A percentile compares a stretch with the other conserved stretches of the same genome.
Conservation (phyloP, 768 basidiomycete genomes). For the Suillus subluteus region DNA sequence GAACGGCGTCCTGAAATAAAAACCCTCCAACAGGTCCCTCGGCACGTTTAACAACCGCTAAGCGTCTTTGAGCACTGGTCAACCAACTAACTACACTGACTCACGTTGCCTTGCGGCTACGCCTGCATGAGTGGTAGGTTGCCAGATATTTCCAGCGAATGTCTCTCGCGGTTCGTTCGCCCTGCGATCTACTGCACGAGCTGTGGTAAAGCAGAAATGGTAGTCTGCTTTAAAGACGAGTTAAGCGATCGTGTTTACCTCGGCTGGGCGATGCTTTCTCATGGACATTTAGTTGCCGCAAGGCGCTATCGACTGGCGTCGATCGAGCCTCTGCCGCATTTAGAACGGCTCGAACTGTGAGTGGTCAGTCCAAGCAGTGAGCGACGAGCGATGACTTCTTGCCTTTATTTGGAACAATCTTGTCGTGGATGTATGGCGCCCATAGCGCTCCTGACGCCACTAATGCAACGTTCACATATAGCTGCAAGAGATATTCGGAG, state of each 20-base stretch:
- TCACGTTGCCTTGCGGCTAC: slow-evolving; percentile 2
- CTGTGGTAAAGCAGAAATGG: neutral
- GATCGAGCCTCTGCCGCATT: neutral
- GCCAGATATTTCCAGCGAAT: neutral
- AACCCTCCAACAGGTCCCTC: neutral
- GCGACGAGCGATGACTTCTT: neutral
- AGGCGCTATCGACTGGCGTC: neutral
- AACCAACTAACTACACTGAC: neutral
- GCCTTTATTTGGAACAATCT: slow-evolving; percentile 1
- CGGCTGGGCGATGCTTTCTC: slow-evolving; percentile 1
- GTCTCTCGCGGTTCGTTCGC: neutral
- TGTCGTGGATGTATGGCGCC: neutral
- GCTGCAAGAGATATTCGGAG: neutral
- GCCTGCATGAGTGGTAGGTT: neutral
- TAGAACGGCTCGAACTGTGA: neutral
- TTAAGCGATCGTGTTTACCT: slow-evolving; percentile 3
- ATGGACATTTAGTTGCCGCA: neutral
- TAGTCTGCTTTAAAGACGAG: neutral
- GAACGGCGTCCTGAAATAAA: neutral
- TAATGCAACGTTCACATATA: neutral
- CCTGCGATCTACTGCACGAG: neutral
- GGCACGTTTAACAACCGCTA: neutral
- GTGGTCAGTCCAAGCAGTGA: slow-evolving; percentile 1
- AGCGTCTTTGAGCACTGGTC: neutral
- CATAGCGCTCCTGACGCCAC: slow-evolving; percentile 2